Evolutionary conservation across 2,329 filamentous ascomycete species (phyloP).

Genomic region (Neonectria punicea): DNA sequence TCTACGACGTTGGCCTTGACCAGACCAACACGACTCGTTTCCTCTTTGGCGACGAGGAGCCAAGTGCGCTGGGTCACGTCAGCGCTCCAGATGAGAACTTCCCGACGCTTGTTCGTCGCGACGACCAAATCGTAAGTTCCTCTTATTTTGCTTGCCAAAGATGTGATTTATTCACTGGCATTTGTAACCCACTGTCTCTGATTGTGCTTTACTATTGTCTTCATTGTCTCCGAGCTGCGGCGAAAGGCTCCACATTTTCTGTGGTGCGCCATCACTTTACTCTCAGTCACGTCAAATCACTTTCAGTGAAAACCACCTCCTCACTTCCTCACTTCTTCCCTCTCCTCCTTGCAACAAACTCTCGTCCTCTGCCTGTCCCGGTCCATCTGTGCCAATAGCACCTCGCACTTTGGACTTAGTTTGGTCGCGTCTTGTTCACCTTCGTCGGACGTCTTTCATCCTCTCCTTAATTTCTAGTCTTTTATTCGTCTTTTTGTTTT

Average conservation of each 20-base stretch:
- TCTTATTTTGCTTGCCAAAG: constrained; percentile 15
- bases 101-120: constrained; percentile 80
- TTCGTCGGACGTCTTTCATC: constrained; percentile 9
- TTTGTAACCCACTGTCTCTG: constrained; percentile 17
- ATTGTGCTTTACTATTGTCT: constrained; percentile 22
- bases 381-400: not conserved
- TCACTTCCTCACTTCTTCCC: constrained; percentile 22
- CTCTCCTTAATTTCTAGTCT: constrained; percentile 6
- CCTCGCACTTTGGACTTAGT: not conserved
- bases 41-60: constrained; percentile 83
- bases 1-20: constrained; percentile 77
- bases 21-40: constrained; percentile 88
- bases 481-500: not conserved
- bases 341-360: constrained; percentile 5
- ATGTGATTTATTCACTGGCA: not conserved
- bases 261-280: constrained; percentile 30
- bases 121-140: constrained; percentile 64
- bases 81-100: constrained; percentile 85
- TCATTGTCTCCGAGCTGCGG: constrained; percentile 22
- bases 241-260: constrained; percentile 36
- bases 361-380: constrained; percentile 5
- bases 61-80: constrained; percentile 55
- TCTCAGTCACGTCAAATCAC: constrained; percentile 19
- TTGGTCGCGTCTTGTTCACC: constrained; percentile 9
- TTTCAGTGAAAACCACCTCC: constrained; percentile 17